Evolutionary conservation across 371 early-diverging fungal genomes (phyloP), one percentile per base, ranked within the genome.

Genomic region (Mortierella sp.): DNA sequence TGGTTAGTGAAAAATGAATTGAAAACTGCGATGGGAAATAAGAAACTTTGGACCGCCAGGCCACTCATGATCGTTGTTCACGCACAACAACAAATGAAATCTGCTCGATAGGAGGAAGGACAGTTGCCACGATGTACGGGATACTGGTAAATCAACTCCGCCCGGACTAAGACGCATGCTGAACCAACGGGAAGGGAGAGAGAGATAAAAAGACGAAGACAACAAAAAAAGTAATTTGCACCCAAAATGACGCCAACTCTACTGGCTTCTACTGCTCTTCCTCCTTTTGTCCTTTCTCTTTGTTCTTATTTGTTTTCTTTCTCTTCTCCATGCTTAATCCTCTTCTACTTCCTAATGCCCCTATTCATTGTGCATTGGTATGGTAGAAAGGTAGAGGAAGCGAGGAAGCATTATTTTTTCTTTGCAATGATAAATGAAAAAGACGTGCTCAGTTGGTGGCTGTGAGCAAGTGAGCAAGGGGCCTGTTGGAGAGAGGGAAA

Each of bases 381-480:
- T 50, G 2, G 24, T 9, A 9, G 2, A 55, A 26, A 26, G 31
- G 31, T 29, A 16, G 29, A 14, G 22, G 10, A 22, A 34, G 31
- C 37, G 39, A 10, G 22, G 61, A 58, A 34, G 61, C 22, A 5
- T 61, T 31, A 19, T 58, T 58, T 34, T 34, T 16, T 34, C 19
- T 34, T 61, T 19, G 39, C 22, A 61, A 22, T 61, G 61, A 10
- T n/a, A 31, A 61, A 34, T 5, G 5, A 29, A 19, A 58, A 58
- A 58, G 58, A 34, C 8, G 61, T 37, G 37, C 61, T 61, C 19
- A 31, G n/a, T 44, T 52, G 26, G 53, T 58, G 41, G 48, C 45
- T 31, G 22, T 71, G 47, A 50, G 70, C 14, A 14, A 66, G 66
- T 29, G 67, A 65, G 43, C 2, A 44, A 26, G 44, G 8, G 58